Evolutionary conservation across 768 basidiomycete genomes (phyloP), one percentile per base, ranked within the genome.

Genomic region (Gelatoporia subvermispora): DNA sequence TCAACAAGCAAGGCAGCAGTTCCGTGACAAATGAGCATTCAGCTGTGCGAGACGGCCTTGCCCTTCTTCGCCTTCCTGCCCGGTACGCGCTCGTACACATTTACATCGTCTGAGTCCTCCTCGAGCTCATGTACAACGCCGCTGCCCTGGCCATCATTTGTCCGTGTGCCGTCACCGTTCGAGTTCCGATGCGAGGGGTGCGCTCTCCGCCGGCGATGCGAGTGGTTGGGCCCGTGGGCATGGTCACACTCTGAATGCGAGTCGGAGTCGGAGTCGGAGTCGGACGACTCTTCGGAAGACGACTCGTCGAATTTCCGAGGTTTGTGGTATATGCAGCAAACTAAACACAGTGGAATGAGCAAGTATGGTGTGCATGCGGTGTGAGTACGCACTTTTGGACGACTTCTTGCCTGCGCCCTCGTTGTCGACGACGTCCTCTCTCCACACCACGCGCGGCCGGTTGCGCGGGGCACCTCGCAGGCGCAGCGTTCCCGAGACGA

Each of bases 311-410:
- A 93, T 43, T 61, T 69, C 48, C 78, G 76, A 1, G 86, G 85
- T 61, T 85, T 88, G 63, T 93, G 90, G 61, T 93, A 95, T 60
- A 97, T 95, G 65, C 93, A 97, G 64, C 93, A 97, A 43, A 96
- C 93, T 97, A 54, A n/a, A 21, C 17, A 23, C 45, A 44, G 28
- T 8, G 8, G n/a, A 5, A 17, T 18, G 18, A 13, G 24, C 18
- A 28, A 8, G 20, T 21, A 18, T n/a, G 23, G 39, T 35, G 24
- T 7, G 41, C 36, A 41, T 43, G 38, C 37, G 23, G 35, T 25
- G 38, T 5, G 18, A 39, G 24, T 3, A 78, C 87, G 53, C 56
- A 95, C 94, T 93, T 71, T 97, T 97, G 23, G 91, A 92, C 54
- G 87, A 90, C 68, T 96, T 95, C 75, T 78, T 83, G 7, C 90